phyloP scores from a whole-genome alignment of 257 asterid species.

The Capsicum pubescens region DNA sequence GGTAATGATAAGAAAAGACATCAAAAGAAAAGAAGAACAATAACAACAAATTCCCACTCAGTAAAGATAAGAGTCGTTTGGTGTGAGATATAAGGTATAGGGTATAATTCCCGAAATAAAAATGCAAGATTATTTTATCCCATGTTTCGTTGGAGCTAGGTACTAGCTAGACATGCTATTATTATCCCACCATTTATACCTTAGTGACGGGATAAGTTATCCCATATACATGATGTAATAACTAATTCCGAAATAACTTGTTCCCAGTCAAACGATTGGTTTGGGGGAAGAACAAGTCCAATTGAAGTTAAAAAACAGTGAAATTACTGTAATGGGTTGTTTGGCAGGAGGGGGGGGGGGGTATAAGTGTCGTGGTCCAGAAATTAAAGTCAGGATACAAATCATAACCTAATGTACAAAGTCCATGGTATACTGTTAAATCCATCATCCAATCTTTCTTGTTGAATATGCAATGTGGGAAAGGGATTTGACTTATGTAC shows the following conservation, averaged over 20 bases:
- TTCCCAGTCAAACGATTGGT: too few species aligned
- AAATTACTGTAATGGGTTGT: slow-evolving; percentile 36
- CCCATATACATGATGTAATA: too few species aligned
- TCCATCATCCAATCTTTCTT: not conserved
- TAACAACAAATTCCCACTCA: not conserved
- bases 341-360: slow-evolving; percentile 30
- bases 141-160: not conserved
- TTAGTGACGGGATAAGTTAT: too few species aligned
- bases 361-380: slow-evolving; percentile 36
- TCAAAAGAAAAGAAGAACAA: not conserved
- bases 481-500: not conserved
- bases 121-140: too few species aligned
- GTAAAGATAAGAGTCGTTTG: not conserved
- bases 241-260: too few species aligned
- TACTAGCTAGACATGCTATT: too few species aligned
- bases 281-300: not conserved
- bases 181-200: too few species aligned
- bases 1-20: not conserved
- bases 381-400: slow-evolving; percentile 33
- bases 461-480: not conserved
- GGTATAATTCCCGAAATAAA: too few species aligned
- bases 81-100: too few species aligned
- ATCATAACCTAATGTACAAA: slow-evolving; percentile 30
- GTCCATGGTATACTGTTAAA: not conserved
- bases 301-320: slow-evolving; percentile 12